These are phyloP conservation scores for Rehmannia glutinosa DNA, from an alignment of 257 asterid species.

Conservation along the genomic window DNA sequence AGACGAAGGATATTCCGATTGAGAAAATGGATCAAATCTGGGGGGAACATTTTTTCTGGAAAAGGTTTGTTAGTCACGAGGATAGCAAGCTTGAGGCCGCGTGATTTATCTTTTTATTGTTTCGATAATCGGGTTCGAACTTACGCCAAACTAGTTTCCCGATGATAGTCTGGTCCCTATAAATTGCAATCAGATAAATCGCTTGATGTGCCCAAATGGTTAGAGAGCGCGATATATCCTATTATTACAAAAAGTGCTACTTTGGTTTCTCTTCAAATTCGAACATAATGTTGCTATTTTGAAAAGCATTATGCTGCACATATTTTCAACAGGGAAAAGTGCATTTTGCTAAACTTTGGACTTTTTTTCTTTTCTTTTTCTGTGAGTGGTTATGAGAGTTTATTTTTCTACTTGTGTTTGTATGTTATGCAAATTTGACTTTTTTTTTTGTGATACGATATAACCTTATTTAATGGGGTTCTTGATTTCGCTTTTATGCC, in stretches of 20 bases:
- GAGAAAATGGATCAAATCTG: slow-evolving; percentile 20
- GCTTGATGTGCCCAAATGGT: no score
- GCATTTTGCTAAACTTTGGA: not conserved
- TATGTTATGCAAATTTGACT: not conserved
- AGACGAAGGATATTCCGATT: slow-evolving; percentile 23
- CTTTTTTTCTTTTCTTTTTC: not conserved
- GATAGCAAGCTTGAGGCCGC: not conserved
- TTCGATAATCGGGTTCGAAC: no score
- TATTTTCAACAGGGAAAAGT: not conserved
- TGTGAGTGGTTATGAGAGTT: not conserved
- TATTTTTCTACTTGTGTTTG: not conserved
- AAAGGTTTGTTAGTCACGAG: not conserved
- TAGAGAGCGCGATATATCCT: no score
- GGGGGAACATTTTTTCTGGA: slow-evolving; percentile 23
- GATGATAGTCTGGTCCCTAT: no score
- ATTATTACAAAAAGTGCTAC: not conserved
- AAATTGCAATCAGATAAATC: no score
- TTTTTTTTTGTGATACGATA: not conserved
- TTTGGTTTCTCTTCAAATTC: not conserved
- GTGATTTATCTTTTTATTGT: no score
- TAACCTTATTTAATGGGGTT: not conserved
- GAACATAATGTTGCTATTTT: not conserved
- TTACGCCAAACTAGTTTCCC: no score
- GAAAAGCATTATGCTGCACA: not conserved
- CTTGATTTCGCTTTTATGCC: not conserved